phyloP scores from a whole-genome alignment of 352 stramenopile genomes.

The Globisporangium cystogenes region DNA sequence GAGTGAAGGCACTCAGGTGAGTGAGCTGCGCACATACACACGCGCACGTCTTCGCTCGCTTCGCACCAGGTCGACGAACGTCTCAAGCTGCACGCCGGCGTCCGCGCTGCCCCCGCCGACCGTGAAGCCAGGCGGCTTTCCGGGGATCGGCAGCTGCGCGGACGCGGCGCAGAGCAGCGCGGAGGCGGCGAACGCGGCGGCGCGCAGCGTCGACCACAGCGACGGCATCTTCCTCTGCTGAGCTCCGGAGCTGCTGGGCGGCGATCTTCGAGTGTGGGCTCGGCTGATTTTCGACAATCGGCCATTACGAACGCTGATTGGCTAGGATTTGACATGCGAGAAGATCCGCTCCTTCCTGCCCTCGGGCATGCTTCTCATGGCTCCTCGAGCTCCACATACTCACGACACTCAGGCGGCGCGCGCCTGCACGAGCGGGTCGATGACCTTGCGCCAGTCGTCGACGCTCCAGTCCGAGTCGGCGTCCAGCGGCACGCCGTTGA shows the following conservation, averaged over 20 bases:
- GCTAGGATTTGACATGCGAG: too few relatives aligned
- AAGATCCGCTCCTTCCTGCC: too few relatives aligned
- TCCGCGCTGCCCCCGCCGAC: slow-evolving; percentile 38
- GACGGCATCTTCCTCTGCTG: background rate
- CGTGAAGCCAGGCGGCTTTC: slow-evolving; percentile 57
- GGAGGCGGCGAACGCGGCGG: slow-evolving; percentile 9
- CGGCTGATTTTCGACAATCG: too few relatives aligned
- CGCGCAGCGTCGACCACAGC: slow-evolving; percentile 12
- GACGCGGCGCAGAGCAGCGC: slow-evolving; percentile 7
- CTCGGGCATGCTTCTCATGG: too few relatives aligned
- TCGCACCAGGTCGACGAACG: slow-evolving; percentile 75
- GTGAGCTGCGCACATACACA: too few relatives aligned
- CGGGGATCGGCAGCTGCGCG: slow-evolving; percentile 58
- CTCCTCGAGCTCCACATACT: too few relatives aligned
- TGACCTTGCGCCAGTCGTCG: slow-evolving; percentile 50
- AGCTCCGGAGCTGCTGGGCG: too few relatives aligned
- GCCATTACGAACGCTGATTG: too few relatives aligned
- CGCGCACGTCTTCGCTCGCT: background rate
- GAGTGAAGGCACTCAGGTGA: too few relatives aligned
- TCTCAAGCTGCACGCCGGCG: slow-evolving; percentile 74
- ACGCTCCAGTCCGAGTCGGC: slow-evolving; percentile 39
- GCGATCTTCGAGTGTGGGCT: background rate
- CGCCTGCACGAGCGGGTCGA: slow-evolving; percentile 34
- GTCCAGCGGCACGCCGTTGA: slow-evolving; percentile 73
- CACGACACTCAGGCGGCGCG: too few relatives aligned